Conservation (phyloP, 306 rosid species). For the Biancaea sappan region DNA sequence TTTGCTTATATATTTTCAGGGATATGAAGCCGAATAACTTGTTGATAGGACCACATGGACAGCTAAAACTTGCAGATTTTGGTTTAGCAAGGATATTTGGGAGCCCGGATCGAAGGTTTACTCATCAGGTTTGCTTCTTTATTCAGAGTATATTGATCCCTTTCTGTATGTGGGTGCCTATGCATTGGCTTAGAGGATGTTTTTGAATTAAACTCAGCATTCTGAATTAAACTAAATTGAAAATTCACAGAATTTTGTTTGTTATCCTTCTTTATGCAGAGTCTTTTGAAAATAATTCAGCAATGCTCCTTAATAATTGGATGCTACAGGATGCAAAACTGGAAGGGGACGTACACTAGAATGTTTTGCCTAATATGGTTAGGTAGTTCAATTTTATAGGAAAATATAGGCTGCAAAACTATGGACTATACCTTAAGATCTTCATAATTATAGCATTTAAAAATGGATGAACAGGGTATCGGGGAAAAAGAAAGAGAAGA, state of each 20-base stretch:
- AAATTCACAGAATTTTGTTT: slow-evolving; percentile 5
- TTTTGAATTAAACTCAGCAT: slow-evolving; percentile 25
- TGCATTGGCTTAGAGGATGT: slow-evolving; percentile 18
- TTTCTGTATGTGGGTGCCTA: background rate
- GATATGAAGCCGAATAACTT: slow-evolving; percentile 98
- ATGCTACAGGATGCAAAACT: slow-evolving; percentile 13
- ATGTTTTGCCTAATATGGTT: slow-evolving; percentile 15
- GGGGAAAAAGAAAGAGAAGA: too few relatives aligned
- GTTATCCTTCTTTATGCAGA: background rate
- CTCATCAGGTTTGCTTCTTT: slow-evolving; percentile 80
- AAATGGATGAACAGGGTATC: background rate
- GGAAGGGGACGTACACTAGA: background rate
- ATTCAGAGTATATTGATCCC: slow-evolving; percentile 17
- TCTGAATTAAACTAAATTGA: slow-evolving; percentile 5
- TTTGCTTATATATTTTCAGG: slow-evolving; percentile 56
- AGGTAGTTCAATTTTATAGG: background rate
- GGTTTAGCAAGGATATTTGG: slow-evolving; percentile 98
- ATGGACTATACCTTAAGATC: slow-evolving; percentile 4
- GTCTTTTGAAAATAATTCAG: slow-evolving; percentile 1
- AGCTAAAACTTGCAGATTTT: slow-evolving; percentile 97
- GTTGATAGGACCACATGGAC: slow-evolving; percentile 91
- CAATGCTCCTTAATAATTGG: slow-evolving; percentile 3
- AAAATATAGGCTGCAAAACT: background rate
- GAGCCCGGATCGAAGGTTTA: slow-evolving; percentile 93
- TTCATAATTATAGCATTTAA: background rate